phyloP scores from a whole-genome alignment of 768 basidiomycete species.

The Tricholoma saponaceum region DNA sequence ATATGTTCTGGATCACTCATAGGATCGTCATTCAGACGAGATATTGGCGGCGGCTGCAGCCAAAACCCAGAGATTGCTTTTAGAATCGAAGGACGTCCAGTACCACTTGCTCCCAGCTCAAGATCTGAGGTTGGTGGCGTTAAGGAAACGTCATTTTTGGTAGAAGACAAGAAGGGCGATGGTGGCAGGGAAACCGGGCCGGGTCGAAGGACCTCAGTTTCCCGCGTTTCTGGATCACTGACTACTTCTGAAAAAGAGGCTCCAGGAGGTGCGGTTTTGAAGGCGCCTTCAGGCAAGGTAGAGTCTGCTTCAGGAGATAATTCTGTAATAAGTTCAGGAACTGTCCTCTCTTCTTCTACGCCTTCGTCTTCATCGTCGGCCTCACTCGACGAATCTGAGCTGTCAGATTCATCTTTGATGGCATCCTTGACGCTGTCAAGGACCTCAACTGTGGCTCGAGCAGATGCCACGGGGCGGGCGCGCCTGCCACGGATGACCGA shows the following conservation, averaged over 20 bases:
- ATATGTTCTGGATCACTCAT: slow-evolving; percentile 86
- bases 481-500: slow-evolving; percentile 83
- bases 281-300: slow-evolving; percentile 17
- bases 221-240: slow-evolving; percentile 9
- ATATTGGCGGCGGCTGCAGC: slow-evolving; percentile 51
- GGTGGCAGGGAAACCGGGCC: slow-evolving; percentile 44
- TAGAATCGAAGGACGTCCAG: slow-evolving; percentile 71
- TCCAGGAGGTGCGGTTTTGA: slow-evolving; percentile 22
- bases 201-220: slow-evolving; percentile 16
- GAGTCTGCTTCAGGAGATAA: slow-evolving; percentile 23
- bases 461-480: slow-evolving; percentile 86
- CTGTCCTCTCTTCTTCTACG: slow-evolving; percentile 36
- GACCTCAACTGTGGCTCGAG: slow-evolving; percentile 84
- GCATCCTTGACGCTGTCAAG: slow-evolving; percentile 89
- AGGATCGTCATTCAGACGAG: slow-evolving; percentile 65
- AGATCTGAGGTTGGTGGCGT: slow-evolving; percentile 50
- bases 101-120: slow-evolving; percentile 44
- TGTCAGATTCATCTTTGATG: slow-evolving; percentile 78
- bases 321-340: slow-evolving; percentile 21
- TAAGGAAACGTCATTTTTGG: slow-evolving; percentile 30
- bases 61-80: slow-evolving; percentile 84
- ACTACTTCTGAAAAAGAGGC: slow-evolving; percentile 10
- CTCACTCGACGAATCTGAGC: slow-evolving; percentile 59
- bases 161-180: slow-evolving; percentile 50
- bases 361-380: slow-evolving; percentile 55